Evolutionary conservation across 1,284 basidiomycete genomes (phyloP).

Genomic region (Kwoniella shivajii): DNA sequence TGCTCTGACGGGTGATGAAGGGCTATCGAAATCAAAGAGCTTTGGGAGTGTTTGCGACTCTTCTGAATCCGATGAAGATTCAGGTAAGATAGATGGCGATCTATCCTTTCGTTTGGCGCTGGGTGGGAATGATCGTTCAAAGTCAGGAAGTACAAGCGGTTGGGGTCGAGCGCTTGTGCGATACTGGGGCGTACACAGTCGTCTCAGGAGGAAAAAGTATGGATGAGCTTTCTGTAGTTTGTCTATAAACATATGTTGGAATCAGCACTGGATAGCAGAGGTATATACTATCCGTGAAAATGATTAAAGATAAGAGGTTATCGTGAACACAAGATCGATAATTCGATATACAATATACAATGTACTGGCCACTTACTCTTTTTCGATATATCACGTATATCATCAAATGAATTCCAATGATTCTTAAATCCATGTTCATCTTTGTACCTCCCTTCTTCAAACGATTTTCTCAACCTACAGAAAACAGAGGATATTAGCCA

Average conservation of each 20-base stretch:
- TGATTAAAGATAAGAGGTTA: too few relatives aligned
- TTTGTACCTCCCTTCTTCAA: neutral
- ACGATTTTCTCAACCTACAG: neutral
- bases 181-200: neutral
- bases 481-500: neutral
- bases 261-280: neutral
- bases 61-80: neutral
- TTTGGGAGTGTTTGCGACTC: neutral
- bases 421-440: neutral
- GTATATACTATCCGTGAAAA: too few relatives aligned
- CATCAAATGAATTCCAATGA: constrained; percentile 3
- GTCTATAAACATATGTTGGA: neutral
- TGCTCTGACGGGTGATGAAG: neutral
- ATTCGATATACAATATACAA: neutral
- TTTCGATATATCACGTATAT: neutral
- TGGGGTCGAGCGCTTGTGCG: neutral
- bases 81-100: neutral
- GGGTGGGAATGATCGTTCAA: neutral
- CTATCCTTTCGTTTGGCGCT: neutral
- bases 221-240: neutral
- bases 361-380: too few relatives aligned
- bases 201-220: constrained; percentile 1
- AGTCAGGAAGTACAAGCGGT: neutral
- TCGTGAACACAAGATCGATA: neutral
- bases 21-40: neutral